phyloP scores from a whole-genome alignment of 306 rosid species.

The Sphenostylis stenocarpa region DNA sequence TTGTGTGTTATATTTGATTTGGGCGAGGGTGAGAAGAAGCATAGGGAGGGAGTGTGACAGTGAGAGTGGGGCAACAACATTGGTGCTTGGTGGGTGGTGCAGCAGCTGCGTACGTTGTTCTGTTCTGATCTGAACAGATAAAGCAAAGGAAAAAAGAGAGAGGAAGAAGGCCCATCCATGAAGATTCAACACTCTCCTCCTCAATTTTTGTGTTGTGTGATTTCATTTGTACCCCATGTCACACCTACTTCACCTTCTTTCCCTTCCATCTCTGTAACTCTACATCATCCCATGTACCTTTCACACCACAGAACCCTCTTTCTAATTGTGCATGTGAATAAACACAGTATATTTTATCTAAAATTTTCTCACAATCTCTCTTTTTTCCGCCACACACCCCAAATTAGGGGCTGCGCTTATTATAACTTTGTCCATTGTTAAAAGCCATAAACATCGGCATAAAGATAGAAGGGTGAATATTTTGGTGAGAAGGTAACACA shows the following conservation, averaged over 20 bases:
- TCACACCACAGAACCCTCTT: no score
- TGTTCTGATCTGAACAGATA: neutral
- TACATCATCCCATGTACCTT: no score
- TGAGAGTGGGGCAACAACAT: neutral
- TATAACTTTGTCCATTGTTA: no score
- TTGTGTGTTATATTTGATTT: neutral
- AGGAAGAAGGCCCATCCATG: neutral
- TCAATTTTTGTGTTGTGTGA: constrained; percentile 21
- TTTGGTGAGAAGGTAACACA: no score
- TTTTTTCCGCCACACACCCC: no score
- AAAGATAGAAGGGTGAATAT: no score
- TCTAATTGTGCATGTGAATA: no score
- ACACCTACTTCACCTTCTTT: neutral
- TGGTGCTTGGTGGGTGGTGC: neutral
- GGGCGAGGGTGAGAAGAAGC: neutral
- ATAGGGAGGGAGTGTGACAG: neutral
- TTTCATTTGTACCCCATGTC: neutral
- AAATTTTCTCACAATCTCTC: no score
- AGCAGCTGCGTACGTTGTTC: neutral
- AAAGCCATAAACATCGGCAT: no score
- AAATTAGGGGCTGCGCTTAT: no score
- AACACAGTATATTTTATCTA: no score
- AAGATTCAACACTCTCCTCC: neutral
- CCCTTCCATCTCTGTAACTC: neutral
- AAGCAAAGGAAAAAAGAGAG: neutral